Evolutionary conservation across 164 flowering plant species (phyloP).

Genomic region (Liquidambar formosana): DNA sequence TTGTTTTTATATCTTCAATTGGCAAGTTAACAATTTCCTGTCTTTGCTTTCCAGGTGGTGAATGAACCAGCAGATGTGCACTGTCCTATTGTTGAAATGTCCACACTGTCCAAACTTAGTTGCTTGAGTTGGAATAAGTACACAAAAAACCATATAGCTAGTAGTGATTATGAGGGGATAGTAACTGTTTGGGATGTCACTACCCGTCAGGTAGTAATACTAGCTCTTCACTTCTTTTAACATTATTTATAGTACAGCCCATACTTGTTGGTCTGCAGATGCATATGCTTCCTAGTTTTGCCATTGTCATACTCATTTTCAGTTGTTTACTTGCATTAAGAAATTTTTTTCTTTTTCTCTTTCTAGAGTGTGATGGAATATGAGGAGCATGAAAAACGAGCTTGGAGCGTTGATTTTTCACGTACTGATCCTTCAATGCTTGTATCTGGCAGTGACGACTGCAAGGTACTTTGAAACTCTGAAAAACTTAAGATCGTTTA

Average conservation of each 20-base stretch:
- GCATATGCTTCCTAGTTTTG: background rate
- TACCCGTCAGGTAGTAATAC: slow-evolving; percentile 61
- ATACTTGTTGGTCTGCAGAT: background rate
- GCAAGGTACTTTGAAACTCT: slow-evolving; percentile 50
- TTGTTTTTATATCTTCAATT: background rate
- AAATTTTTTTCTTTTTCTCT: slow-evolving; percentile 5
- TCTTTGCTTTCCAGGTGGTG: slow-evolving; percentile 56
- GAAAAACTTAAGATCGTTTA: background rate
- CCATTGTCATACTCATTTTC: background rate
- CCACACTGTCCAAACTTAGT: slow-evolving; percentile 85
- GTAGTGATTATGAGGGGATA: slow-evolving; percentile 94
- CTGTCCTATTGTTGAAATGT: slow-evolving; percentile 84
- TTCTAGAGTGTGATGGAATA: slow-evolving; percentile 85
- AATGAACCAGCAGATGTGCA: slow-evolving; percentile 85
- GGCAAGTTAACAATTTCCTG: background rate
- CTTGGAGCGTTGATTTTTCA: slow-evolving; percentile 73
- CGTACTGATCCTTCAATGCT: slow-evolving; percentile 54
- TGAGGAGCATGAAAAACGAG: slow-evolving; percentile 95
- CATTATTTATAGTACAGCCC: background rate
- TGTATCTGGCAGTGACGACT: slow-evolving; percentile 49
- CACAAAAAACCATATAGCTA: slow-evolving; percentile 73
- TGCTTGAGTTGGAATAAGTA: slow-evolving; percentile 95
- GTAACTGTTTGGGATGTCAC: slow-evolving; percentile 91
- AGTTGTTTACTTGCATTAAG: background rate
- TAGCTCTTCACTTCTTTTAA: slow-evolving; percentile 7